Evolutionary conservation across 805 yeast genomes (phyloP), one percentile per base, ranked within the genome.

Genomic region (Lachancea kluyveri): DNA sequence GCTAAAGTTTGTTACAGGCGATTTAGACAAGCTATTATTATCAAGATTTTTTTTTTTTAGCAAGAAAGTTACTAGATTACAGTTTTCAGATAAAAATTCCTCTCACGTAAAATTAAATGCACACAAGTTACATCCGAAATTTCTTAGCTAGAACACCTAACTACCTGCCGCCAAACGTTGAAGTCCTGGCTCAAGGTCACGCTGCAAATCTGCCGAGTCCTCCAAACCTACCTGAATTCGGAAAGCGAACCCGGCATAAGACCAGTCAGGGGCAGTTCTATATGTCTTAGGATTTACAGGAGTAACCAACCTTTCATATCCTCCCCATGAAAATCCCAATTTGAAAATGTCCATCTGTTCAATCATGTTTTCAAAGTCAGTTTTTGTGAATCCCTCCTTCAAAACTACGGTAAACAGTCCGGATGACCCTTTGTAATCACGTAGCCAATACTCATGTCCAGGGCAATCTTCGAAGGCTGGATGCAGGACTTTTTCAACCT

Each of bases 281-380:
- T 12, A 15, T 19, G 14, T 15, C 13, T 10, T 11, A 8, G 31
- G 21, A 15, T 31, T 29, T 4, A 36, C 34, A 5, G 40, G 40
- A 6, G 30, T 26, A 7, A 39, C 21, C 26, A 39, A 26, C 6
- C 35, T 28, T 17, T 39, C 42, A 16, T 39, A 39, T n/a, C 42
- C 42, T 8, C 42, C 42, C 42, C 42, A 39, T 14, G 42, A 39
- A 17, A 24, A 39, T 7, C 42, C 42, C 14, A 39, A 20, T n/a
- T 23, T 17, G 23, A 39, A 39, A 16, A 39, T 18, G n/a, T 17
- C 20, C 35, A 34, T 39, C 9, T 27, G 19, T 15, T 39, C 40
- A 16, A 39, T 30, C 38, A 39, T 36, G 9, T 26, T 20, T 10
- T 29, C 33, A 9, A 39, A 22, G 6, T 23, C 35, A 9, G 23